A percentile compares a stretch with the other conserved stretches of the same genome.
Evolutionary conservation across 2,329 filamentous ascomycete species (phyloP).

Genomic region (Stemphylium lycopersici): DNA sequence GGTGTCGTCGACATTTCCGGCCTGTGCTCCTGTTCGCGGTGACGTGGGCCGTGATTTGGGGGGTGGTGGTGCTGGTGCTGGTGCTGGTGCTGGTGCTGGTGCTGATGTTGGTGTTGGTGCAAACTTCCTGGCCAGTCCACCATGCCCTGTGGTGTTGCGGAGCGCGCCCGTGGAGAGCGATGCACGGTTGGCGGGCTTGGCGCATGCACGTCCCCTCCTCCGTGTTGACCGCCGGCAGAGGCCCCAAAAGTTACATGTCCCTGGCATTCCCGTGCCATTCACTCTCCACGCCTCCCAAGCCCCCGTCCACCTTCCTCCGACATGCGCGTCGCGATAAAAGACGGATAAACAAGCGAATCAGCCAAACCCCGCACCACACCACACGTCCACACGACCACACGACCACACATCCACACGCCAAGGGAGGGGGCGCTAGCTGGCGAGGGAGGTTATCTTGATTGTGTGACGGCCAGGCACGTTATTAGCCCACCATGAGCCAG

Average conservation of each 20-base stretch:
- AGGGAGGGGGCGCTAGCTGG: constrained; percentile 36
- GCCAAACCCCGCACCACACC: constrained; percentile 6
- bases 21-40: background rate
- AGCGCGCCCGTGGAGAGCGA: constrained; percentile 4
- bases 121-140: background rate
- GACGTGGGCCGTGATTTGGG: background rate
- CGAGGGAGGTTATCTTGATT: constrained; percentile 31
- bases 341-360: constrained; percentile 14
- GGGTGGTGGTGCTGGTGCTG: background rate
- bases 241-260: constrained; percentile 22
- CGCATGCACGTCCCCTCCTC: constrained; percentile 33
- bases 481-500: constrained; percentile 61
- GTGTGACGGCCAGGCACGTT: constrained; percentile 37
- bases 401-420: constrained; percentile 5
- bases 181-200: constrained; percentile 25
- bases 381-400: too few relatives aligned
- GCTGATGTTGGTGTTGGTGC: background rate
- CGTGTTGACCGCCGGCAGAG: constrained; percentile 27
- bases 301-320: constrained; percentile 5
- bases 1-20: constrained; percentile 30
- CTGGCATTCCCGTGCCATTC: constrained; percentile 5
- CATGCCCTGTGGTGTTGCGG: constrained; percentile 9
- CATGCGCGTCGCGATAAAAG: constrained; percentile 27
- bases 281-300: background rate
- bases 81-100: too few relatives aligned